These are phyloP conservation scores for Triticum turgidum DNA, from an alignment of 176 grass and related monocot genomes.

Conservation along the genomic window DNA sequence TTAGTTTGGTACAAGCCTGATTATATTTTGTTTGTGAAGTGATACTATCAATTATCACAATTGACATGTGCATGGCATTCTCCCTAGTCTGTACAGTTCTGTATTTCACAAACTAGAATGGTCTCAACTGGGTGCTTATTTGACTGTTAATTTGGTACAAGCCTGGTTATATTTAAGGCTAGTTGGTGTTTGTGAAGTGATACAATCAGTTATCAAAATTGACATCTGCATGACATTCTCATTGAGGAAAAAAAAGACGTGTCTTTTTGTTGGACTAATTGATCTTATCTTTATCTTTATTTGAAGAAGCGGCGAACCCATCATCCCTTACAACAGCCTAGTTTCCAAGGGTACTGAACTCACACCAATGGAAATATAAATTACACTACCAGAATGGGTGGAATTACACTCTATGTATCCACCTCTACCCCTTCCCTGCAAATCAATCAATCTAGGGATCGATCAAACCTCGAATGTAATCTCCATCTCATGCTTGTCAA, in stretches of 20 bases:
- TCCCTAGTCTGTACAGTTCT: too few species aligned
- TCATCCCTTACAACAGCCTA: background rate
- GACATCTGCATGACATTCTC: background rate
- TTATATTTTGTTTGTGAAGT: background rate
- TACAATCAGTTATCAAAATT: background rate
- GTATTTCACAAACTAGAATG: too few species aligned
- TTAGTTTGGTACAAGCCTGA: background rate
- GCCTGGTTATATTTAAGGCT: background rate
- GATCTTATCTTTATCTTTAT: background rate
- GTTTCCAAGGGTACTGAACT: background rate
- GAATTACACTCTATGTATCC: background rate
- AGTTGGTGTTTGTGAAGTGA: background rate
- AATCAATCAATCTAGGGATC: background rate
- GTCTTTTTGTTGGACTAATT: background rate
- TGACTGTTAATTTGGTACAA: background rate
- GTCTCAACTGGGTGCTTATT: too few species aligned
- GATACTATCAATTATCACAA: background rate
- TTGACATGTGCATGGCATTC: background rate
- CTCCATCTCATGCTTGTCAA: slow-evolving; percentile 47
- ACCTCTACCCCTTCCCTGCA: background rate
- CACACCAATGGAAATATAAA: background rate
- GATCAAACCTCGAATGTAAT: slow-evolving; percentile 34
- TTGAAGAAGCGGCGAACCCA: background rate
- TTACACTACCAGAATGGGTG: background rate
- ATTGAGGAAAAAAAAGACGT: background rate